A percentile compares a stretch with the other conserved stretches of the same genome.
phyloP scores from a whole-genome alignment of 805 yeast genomes.

The Kregervanrija delftensis region DNA sequence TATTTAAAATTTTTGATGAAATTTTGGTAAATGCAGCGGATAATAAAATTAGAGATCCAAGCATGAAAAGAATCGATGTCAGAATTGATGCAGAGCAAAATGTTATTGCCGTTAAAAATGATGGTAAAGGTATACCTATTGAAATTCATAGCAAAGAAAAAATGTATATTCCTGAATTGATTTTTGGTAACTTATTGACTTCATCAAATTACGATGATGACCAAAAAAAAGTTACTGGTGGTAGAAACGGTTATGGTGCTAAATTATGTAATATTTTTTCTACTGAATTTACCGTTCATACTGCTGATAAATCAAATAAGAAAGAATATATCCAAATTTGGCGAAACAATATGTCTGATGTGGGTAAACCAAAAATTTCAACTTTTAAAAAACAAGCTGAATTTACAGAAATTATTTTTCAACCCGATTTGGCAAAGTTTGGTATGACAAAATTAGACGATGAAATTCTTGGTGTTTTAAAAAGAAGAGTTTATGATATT shows the following conservation, averaged over 20 bases:
- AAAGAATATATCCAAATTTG: constrained; percentile 74
- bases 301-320: constrained; percentile 67
- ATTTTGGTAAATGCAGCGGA: constrained; percentile 98
- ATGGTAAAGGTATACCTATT: constrained; percentile 92
- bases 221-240: constrained; percentile 94
- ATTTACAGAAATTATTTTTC: constrained; percentile 80
- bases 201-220: constrained; percentile 95
- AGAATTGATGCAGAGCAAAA: constrained; percentile 69
- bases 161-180: constrained; percentile 91
- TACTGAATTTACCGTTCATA: constrained; percentile 77
- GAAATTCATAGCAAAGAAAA: constrained; percentile 89
- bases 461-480: constrained; percentile 75
- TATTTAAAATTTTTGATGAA: constrained; percentile 95
- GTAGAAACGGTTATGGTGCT: constrained; percentile 98
- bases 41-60: constrained; percentile 90
- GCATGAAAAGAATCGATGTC: constrained; percentile 84
- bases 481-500: constrained; percentile 91
- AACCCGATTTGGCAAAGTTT: constrained; percentile 80
- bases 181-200: constrained; percentile 90
- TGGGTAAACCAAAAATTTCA: constrained; percentile 69
- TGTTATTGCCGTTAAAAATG: constrained; percentile 75
- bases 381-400: constrained; percentile 55
- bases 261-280: constrained; percentile 95
- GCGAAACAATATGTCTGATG: constrained; percentile 77
- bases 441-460: constrained; percentile 80